These are phyloP conservation scores for Russula lepida DNA, from an alignment of 768 basidiomycete genomes.

Conservation along the genomic window DNA sequence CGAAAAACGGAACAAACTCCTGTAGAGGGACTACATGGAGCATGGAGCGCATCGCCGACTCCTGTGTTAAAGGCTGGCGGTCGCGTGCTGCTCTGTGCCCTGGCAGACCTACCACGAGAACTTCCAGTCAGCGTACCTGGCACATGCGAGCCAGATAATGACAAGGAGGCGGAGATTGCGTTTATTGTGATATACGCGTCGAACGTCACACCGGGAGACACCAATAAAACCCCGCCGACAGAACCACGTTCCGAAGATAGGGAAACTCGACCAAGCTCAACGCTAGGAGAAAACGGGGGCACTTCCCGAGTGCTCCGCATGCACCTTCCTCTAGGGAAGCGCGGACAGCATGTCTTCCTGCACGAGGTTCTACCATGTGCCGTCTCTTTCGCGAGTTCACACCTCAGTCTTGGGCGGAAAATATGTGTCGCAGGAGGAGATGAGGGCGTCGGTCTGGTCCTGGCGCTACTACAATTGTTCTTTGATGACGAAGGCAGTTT, in stretches of 20 bases:
- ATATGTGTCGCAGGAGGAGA: slow-evolving; percentile 55
- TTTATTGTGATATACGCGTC: slow-evolving; percentile 28
- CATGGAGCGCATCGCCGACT: slow-evolving; percentile 23
- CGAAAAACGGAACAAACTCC: neutral
- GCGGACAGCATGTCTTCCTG: slow-evolving; percentile 44
- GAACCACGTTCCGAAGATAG: neutral
- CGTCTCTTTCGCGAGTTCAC: slow-evolving; percentile 36
- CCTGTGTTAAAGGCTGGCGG: slow-evolving; percentile 34
- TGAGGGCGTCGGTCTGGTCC: slow-evolving; percentile 50
- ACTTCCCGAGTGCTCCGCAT: slow-evolving; percentile 23
- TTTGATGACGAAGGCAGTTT: slow-evolving; percentile 46
- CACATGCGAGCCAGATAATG: neutral
- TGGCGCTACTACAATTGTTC: slow-evolving; percentile 48
- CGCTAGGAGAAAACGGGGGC: neutral
- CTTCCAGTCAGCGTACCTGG: slow-evolving; percentile 10
- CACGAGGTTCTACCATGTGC: slow-evolving; percentile 40
- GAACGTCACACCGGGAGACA: neutral
- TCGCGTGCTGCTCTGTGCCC: slow-evolving; percentile 34
- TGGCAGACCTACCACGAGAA: slow-evolving; percentile 26
- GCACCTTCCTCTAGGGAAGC: slow-evolving; percentile 38
- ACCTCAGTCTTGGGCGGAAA: slow-evolving; percentile 34
- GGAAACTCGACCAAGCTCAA: neutral
- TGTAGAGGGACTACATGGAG: neutral
- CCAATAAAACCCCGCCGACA: neutral
- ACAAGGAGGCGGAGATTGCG: slow-evolving; percentile 17